Evolutionary conservation across 2,329 filamentous ascomycete species (phyloP), one percentile per base, ranked within the genome.

Genomic region (Aspergillus tubingensis): DNA sequence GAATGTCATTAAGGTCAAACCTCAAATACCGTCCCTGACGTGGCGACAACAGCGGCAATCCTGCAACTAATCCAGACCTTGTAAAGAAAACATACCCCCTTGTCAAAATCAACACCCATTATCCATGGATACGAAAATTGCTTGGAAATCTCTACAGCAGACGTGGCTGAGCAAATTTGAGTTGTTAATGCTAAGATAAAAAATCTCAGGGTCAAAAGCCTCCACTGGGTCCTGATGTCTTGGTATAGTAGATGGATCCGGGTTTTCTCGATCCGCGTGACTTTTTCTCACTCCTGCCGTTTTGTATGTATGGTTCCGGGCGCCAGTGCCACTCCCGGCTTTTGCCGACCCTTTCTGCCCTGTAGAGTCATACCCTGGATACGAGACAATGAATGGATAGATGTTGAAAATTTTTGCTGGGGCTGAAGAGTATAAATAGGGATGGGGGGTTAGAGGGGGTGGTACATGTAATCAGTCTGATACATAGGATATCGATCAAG

Each of bases 271-370:
- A 54, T 43, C 27, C 53, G 53, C 48, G 32, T 59, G 55, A 55
- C 55, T 59, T 19, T 17, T 8, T 43, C 38, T 17, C 15, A 49
- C 30, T 54, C 15, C 57, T 43, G 36, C 38, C 41, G 19, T 36
- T 15, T 39, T 51, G 51, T 54, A 44, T 47, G 32, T 36, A 36
- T 36, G 32, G 32, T 36, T 36, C 32, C 32, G 32, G 51, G 59
- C 50, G 54, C 59, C 58, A 48, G 44, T 30, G 57, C 32, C 48
- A 36, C 61, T 58, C 66, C 32, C 65, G 66, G 59, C 50, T 63
- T 67, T 62, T 67, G 62, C 66, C 65, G 39, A 25, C 32, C 19
- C n/a, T 51, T 10, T 36, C 32, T 36, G 32, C 32, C 32, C 25
- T 27, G 10, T 30, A 50, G 47, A 50, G 47, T 50, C 47, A 50